phyloP scores from a whole-genome alignment of 768 basidiomycete genomes.

The Naganishia onofrii region DNA sequence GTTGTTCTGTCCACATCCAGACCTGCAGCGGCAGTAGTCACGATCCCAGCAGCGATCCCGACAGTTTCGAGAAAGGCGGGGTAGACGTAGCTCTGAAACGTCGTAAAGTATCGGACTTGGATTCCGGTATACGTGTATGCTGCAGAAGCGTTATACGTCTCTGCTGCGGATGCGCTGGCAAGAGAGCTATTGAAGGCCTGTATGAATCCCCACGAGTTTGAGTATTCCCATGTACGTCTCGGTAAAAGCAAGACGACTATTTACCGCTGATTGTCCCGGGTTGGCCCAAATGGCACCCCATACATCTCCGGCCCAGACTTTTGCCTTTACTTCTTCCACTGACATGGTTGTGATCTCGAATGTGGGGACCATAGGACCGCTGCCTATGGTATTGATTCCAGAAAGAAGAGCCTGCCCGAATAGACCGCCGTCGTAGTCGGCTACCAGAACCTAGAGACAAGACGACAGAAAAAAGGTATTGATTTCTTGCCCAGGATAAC shows the following conservation, averaged over 20 bases:
- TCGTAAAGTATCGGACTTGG: conserved; percentile 15
- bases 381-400: too few species aligned
- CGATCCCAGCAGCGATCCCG: conserved; percentile 15
- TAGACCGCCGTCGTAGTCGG: too few species aligned
- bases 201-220: too few species aligned
- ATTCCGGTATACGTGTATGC: conserved; percentile 23
- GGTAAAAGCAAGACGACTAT: neutral
- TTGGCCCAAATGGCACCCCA: conserved; percentile 17
- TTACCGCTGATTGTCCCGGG: conserved; percentile 12
- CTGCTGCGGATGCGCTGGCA: neutral
- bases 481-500: too few species aligned
- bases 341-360: neutral
- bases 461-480: too few species aligned
- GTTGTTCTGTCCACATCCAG: neutral
- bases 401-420: too few species aligned
- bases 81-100: conserved; percentile 2
- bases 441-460: too few species aligned
- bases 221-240: too few species aligned
- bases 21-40: neutral
- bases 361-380: neutral
- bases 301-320: conserved; percentile 15
- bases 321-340: neutral
- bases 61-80: conserved; percentile 1
- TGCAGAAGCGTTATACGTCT: neutral
- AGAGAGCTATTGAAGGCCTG: too few species aligned